These are phyloP conservation scores for Lentinula raphanica DNA, from an alignment of 768 basidiomycete genomes.

Conservation along the genomic window DNA sequence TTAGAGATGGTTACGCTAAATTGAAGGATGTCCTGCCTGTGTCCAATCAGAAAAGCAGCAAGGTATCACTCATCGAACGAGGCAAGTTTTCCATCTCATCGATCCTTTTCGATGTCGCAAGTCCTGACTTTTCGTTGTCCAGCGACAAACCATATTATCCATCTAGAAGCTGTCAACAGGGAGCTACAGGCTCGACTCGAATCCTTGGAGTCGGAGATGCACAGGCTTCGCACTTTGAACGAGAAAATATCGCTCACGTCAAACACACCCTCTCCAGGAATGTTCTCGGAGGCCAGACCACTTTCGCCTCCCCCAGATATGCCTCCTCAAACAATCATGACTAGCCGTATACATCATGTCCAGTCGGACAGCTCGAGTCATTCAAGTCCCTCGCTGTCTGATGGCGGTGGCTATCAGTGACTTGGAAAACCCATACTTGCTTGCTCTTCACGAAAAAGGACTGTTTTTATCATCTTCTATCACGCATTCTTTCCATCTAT, in stretches of 20 bases:
- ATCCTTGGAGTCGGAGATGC: slow-evolving; percentile 62
- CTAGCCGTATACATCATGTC: slow-evolving; percentile 45
- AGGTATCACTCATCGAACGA: slow-evolving; percentile 83
- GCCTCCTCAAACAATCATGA: slow-evolving; percentile 37
- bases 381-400: slow-evolving; percentile 36
- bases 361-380: slow-evolving; percentile 59
- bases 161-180: slow-evolving; percentile 67
- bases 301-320: slow-evolving; percentile 64
- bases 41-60: slow-evolving; percentile 88
- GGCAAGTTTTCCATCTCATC: slow-evolving; percentile 42
- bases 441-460: background rate
- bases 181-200: slow-evolving; percentile 65
- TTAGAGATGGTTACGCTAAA: slow-evolving; percentile 84
- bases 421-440: background rate
- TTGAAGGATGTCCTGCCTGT: slow-evolving; percentile 83
- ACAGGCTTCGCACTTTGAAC: slow-evolving; percentile 67
- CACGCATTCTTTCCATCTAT: background rate
- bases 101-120: background rate
- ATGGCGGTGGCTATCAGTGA: slow-evolving; percentile 26
- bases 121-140: slow-evolving; percentile 11
- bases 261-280: slow-evolving; percentile 49
- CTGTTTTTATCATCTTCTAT: background rate
- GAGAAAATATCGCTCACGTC: slow-evolving; percentile 73
- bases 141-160: slow-evolving; percentile 79
- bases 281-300: slow-evolving; percentile 42